A percentile compares a stretch with the other conserved stretches of the same genome.
These are phyloP conservation scores for Breynia disticha DNA, from an alignment of 441 rosid species.

Conservation along the genomic window DNA sequence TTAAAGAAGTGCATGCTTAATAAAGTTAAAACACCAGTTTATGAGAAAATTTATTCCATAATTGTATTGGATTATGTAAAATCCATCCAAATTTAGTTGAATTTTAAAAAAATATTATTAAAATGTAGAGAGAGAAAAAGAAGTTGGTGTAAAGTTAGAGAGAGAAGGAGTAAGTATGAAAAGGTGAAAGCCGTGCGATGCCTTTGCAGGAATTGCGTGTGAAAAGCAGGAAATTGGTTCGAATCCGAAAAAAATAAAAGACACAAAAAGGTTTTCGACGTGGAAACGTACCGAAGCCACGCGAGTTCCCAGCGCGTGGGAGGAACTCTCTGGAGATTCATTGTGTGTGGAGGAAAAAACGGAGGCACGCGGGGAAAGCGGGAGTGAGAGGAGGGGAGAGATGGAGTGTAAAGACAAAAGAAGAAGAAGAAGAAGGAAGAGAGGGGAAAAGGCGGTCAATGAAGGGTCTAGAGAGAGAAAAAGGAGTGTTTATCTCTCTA, in stretches of 20 bases:
- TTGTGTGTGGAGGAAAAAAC: too few relatives aligned
- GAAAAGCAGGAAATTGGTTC: conserved; percentile 38
- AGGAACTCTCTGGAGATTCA: too few relatives aligned
- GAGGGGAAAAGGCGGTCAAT: conserved; percentile 20
- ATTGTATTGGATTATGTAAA: too few relatives aligned
- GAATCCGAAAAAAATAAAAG: neutral
- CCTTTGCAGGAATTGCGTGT: conserved; percentile 67
- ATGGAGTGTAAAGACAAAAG: too few relatives aligned
- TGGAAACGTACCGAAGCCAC: neutral
- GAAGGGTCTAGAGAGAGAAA: conserved; percentile 8
- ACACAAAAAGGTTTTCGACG: neutral
- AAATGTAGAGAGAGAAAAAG: conserved; percentile 11
- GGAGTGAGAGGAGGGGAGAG: too few relatives aligned
- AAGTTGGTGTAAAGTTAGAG: neutral
- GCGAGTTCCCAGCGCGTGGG: neutral
- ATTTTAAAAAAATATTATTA: neutral
- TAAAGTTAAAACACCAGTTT: too few relatives aligned
- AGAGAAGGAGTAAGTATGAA: conserved; percentile 16
- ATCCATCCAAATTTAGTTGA: too few relatives aligned
- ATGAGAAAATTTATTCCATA: too few relatives aligned
- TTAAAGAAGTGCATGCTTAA: too few relatives aligned
- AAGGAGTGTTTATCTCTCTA: conserved; percentile 17
- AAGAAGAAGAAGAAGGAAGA: too few relatives aligned
- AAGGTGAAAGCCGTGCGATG: conserved; percentile 37
- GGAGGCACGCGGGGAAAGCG: too few relatives aligned